These are phyloP conservation scores for Neocallimastix lanati DNA, from an alignment of 192 early-diverging fungal genomes.

Conservation along the genomic window DNA sequence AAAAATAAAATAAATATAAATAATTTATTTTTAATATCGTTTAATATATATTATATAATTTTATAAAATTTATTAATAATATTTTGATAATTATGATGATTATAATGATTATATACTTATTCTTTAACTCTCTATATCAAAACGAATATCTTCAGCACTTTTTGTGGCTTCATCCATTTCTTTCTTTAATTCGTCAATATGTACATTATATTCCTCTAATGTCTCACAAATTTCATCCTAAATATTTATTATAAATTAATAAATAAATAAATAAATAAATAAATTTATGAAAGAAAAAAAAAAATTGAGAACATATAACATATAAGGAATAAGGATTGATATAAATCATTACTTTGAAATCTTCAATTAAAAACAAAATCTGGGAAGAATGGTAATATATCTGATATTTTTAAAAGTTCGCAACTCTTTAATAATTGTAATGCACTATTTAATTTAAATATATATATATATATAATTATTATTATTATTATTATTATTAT, in stretches of 20 bases:
- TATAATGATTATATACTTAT: constrained; percentile 30
- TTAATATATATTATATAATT: too few species aligned
- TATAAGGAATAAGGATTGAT: too few species aligned
- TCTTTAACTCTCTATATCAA: constrained; percentile 68
- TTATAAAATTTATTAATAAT: neutral
- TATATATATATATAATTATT: too few species aligned
- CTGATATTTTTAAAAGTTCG: constrained; percentile 77
- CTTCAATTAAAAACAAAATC: constrained; percentile 93
- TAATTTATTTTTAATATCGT: too few species aligned
- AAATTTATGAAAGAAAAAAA: neutral
- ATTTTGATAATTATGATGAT: constrained; percentile 1
- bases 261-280: too few species aligned
- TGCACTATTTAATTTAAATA: constrained; percentile 24
- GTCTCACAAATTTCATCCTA: constrained; percentile 75
- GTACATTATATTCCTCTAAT: constrained; percentile 77
- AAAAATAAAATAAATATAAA: neutral
- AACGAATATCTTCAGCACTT: constrained; percentile 77
- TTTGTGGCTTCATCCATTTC: constrained; percentile 94
- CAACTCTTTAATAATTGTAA: constrained; percentile 63
- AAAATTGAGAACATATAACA: too few species aligned
- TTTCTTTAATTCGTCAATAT: constrained; percentile 68
- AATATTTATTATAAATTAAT: neutral
- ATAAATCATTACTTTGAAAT: constrained; percentile 52
- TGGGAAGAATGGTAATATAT: constrained; percentile 91
- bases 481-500: too few species aligned